Percentiles rank a stretch among this genome's conserved stretches.
phyloP scores from a whole-genome alignment of 1,139 yeast genomes.

The Entelexis sorbosivorans region DNA sequence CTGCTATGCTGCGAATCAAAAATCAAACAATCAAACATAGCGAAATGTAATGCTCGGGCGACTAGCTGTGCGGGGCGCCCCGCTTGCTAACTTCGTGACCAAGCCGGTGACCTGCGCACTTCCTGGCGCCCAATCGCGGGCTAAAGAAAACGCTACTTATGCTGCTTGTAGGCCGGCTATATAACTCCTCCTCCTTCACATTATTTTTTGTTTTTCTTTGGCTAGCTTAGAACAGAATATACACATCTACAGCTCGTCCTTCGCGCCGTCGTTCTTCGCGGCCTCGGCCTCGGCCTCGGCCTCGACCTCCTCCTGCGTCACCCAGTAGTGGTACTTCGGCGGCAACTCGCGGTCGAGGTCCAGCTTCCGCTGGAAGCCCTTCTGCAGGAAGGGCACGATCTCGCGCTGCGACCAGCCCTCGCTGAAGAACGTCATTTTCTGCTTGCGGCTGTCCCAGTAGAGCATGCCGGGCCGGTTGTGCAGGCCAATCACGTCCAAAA shows the following conservation, averaged over 20 bases:
- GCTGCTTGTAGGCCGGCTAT: no score
- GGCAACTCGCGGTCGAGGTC: constrained; percentile 15
- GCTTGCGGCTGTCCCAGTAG: constrained; percentile 16
- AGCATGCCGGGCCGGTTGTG: constrained; percentile 26
- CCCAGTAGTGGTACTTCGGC: constrained; percentile 19
- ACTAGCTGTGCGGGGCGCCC: no score
- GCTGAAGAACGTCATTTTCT: constrained; percentile 2
- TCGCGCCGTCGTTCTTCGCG: constrained; percentile 5
- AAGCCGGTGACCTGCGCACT: no score
- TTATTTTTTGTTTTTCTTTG: no score
- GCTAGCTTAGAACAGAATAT: neutral
- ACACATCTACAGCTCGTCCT: constrained; percentile 20
- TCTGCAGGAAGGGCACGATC: constrained; percentile 11
- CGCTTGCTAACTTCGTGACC: no score
- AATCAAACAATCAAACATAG: no score
- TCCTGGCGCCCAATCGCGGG: no score
- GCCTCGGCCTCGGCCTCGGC: constrained; percentile 10
- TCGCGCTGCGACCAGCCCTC: constrained; percentile 14
- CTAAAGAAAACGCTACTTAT: no score
- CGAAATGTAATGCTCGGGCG: no score
- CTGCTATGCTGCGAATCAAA: no score
- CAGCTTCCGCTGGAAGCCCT: constrained; percentile 11
- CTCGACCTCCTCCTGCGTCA: constrained; percentile 20
- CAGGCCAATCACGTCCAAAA: constrained; percentile 20
- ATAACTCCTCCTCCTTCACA: no score